Evolutionary conservation across 257 asterid genomes (phyloP), one percentile per base, ranked within the genome.

Genomic region (Striga asiatica): DNA sequence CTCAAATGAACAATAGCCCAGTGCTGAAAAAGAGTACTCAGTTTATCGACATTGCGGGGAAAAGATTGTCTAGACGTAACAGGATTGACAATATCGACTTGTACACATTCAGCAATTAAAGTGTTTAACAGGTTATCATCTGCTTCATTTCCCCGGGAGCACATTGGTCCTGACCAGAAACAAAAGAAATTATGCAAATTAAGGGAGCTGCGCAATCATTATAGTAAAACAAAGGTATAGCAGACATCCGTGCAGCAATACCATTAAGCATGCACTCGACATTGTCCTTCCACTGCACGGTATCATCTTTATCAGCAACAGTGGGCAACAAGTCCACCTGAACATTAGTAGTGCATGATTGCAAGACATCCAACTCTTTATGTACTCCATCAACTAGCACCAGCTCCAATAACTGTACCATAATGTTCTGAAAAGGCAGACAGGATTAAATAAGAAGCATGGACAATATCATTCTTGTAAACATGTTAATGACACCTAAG

Each of bases 1-100:
- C 78, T 75, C 78, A 81, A 66, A 77, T 92, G 98, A 67, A 85
- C 79, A 64, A 73, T 59, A 62, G 94, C 93, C 88, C 84, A 86
- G 66, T 91, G 97, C 74, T 79, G 78, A 54, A 83, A 74, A 58
- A 80, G 62, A 56, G 73, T 39, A 54, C 59, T 67, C 72, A 82
- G 43, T 58, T 70, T 77, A 63, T 70, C 64, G 55, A 56, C 61
- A 71, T 68, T 78, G 75, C 61, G 57, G 23, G 63, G 68, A 69
- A 67, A 68, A 58, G 79, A 70, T 53, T 58, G 81, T 54, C 71
- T 79, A 45, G 24, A 59, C 53, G 48, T 61, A 29, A 38, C 60
- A 54, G 70, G 71, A 56, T 73, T 65, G 72, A 57, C 39, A 71
- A 61, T 59, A 66, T 76, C 85, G 59, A 66, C 76, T 67, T 74